Evolutionary conservation across 352 stramenopile genomes (phyloP), one percentile per base, ranked within the genome.

Genomic region (Globisporangium cystogenes): DNA sequence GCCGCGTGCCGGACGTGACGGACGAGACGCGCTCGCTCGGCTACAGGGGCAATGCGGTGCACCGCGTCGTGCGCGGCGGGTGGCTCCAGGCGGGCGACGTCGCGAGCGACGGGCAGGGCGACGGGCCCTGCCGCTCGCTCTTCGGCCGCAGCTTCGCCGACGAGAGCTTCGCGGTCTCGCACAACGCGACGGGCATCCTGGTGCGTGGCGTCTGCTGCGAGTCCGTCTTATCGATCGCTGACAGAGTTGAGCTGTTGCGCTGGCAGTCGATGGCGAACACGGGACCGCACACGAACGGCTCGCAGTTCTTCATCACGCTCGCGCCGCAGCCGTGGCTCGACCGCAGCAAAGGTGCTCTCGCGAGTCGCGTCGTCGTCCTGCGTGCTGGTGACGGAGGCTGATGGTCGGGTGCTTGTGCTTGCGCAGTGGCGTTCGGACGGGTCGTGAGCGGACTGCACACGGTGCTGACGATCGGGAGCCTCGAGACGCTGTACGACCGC

Each of bases 281-380:
- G 53, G 63, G 96, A 0, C 86, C 80, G 20, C 87, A 98, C 61
- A 98, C 97, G 7, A 99, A 99, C 55, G 96, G 96, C 14, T 98
- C 84, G 20, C 98, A 99, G 70, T 99, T 99, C 68, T 99, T 99
- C 76, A 98, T 99, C 63, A 99, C 97, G 7, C 54, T 94, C 29
- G 69, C 76, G 10, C 74, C 77, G 5, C 59, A 86, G 49, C 70
- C 76, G 7, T 89, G 62, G 57, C 64, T 94, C 35, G 74, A 94
- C 46, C 76, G 78, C 1, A 78, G 70, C 29, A 89, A 88, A 72
- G 75, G 73, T 84, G 68, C 23, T 7, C 8, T 36, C 31, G 31
- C 31, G 12, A 4, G 8, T 36, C 15, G 31, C 7, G 8, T 2
- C 12, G 31, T 36, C 31, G 12, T 36, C 11, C 2, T 36, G 8